These are phyloP conservation scores for Myriangium duriaei DNA, from an alignment of 2,329 filamentous ascomycete species.

Conservation along the genomic window DNA sequence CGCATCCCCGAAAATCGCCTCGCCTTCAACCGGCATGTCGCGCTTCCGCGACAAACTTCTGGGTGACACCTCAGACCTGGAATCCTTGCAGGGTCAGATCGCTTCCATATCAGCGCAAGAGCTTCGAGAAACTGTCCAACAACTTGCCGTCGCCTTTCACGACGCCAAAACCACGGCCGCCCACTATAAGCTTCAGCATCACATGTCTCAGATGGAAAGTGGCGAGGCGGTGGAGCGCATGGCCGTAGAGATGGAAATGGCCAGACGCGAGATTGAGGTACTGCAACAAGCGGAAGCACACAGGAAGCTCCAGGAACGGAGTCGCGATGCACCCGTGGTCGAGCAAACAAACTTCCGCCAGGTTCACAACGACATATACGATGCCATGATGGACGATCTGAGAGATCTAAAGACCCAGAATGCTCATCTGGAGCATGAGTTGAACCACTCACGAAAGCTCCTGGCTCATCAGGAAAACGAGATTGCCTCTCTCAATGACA, in stretches of 20 bases:
- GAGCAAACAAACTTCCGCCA: conserved; percentile 30
- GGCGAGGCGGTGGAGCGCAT: conserved; percentile 76
- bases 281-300: conserved; percentile 62
- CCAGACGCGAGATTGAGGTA: conserved; percentile 75
- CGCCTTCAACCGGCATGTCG: conserved; percentile 32
- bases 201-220: conserved; percentile 70
- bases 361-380: conserved; percentile 41
- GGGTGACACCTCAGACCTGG: background rate
- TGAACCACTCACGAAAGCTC: conserved; percentile 63
- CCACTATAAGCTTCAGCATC: conserved; percentile 84
- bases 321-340: conserved; percentile 26
- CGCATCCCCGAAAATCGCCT: background rate
- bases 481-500: conserved; percentile 55
- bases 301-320: conserved; percentile 40
- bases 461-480: conserved; percentile 70
- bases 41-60: background rate
- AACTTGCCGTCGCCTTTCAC: conserved; percentile 41
- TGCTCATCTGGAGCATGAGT: conserved; percentile 47
- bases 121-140: conserved; percentile 41
- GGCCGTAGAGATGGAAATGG: conserved; percentile 83
- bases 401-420: conserved; percentile 57
- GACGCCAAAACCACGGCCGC: conserved; percentile 71
- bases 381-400: conserved; percentile 37
- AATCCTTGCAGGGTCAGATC: conserved; percentile 38
- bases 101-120: conserved; percentile 38